Evolutionary conservation across 257 asterid genomes (phyloP).

Genomic region (Plectranthus barbatus): DNA sequence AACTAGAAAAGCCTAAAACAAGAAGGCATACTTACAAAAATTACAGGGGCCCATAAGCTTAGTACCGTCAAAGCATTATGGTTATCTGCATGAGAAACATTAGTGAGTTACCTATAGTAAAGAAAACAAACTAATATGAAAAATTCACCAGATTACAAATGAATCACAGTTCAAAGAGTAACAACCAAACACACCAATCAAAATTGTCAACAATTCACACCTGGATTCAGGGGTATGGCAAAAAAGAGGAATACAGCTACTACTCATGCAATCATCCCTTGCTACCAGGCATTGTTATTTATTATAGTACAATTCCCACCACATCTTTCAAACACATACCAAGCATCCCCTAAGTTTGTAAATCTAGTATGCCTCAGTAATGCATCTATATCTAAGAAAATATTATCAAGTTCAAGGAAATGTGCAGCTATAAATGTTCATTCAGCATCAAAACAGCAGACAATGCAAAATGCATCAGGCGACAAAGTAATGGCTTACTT

Average conservation of each 20-base stretch:
- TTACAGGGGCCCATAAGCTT: constrained; percentile 93
- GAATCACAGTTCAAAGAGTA: constrained; percentile 1
- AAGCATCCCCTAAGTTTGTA: neutral
- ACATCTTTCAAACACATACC: neutral
- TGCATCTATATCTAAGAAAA: neutral
- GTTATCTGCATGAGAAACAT: constrained; percentile 55
- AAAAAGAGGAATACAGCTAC: neutral
- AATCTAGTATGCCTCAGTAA: no score
- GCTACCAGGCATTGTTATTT: neutral
- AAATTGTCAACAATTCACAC: neutral
- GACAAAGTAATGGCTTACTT: constrained; percentile 38
- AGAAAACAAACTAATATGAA: neutral
- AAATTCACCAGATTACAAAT: constrained; percentile 1
- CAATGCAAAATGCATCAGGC: neutral
- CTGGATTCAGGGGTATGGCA: neutral
- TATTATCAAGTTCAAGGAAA: neutral
- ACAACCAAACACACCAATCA: neutral
- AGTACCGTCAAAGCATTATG: constrained; percentile 72
- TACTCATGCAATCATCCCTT: neutral
- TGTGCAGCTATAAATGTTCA: neutral
- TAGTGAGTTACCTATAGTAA: constrained; percentile 7
- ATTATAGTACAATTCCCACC: neutral
- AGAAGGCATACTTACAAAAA: constrained; percentile 52
- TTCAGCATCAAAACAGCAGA: neutral
- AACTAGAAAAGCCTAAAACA: neutral